Base-by-base conservation (phyloP, 2,329 filamentous ascomycete genomes). In the Penicillium sp. region DNA sequence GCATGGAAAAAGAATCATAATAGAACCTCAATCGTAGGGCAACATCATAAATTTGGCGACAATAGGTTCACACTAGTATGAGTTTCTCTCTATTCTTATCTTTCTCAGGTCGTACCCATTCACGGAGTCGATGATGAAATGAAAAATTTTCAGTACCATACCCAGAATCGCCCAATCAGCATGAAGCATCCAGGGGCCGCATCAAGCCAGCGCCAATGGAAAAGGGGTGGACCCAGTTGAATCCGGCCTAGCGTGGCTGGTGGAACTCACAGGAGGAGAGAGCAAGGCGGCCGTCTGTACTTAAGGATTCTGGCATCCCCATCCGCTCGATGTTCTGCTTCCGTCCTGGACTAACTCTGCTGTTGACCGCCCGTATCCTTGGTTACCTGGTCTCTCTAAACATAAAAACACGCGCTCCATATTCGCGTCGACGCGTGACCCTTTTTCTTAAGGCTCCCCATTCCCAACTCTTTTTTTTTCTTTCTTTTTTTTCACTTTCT, bases 271-370 rank as follows among this genome's bases (percentile, higher is more conserved):
- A 54, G 45, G 50, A 56, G 51, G 39, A 51, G 52, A 55, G 54
- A 44, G 55, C 51, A 55, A 62, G 51, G 55, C 58, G 48, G 45
- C 56, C 52, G 57, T 60, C 60, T 56, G 64, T 67, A 67, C 64
- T 67, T 67, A 67, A 67, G 64, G 60, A 64, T 62, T 66, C 62
- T 63, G 57, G 60, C 62, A 58, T 63, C 63, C 63, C 63, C 64
- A 39, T 60, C 61, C 57, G 59, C 58, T 57, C 48, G 47, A 53
- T 63, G 61, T 61, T 64, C 55, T 63, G 58, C 62, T 63, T 63
- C 61, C 56, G 61, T 63, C 60, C 59, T 58, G 56, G 52, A 57
- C 37, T 48, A 54, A 56, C 51, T 58, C 57, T 57, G 57, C 54
- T 63, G 58, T 57, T 56, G 57, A 63, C 59, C 59, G 55, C 59